Conservation (phyloP, 208 protist species). For the Leptomonas seymouri region DNA sequence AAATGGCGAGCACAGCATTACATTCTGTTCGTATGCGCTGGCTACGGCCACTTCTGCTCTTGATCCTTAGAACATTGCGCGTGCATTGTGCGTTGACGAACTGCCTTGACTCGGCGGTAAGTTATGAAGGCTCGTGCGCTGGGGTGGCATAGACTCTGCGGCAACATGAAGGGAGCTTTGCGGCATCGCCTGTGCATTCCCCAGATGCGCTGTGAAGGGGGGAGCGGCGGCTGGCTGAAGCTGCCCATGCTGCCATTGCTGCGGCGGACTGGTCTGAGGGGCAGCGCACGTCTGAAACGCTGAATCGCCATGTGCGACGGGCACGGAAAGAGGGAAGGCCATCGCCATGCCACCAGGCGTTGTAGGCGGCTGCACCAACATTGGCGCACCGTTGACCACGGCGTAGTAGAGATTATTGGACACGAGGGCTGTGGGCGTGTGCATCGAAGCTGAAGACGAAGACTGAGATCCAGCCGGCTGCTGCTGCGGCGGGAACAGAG, state of each 20-base stretch:
- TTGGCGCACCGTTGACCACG: conserved; percentile 24
- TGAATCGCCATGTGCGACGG: conserved; percentile 8
- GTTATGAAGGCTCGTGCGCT: background rate
- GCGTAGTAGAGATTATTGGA: conserved; percentile 32
- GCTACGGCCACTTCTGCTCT: no score
- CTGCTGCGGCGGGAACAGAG: background rate
- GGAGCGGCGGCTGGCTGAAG: background rate
- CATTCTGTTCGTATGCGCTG: no score
- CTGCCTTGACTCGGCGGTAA: background rate
- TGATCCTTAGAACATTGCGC: background rate
- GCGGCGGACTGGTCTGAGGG: conserved; percentile 5
- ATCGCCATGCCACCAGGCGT: conserved; percentile 21
- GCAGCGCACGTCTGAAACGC: background rate
- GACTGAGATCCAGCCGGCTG: background rate
- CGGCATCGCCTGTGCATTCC: background rate
- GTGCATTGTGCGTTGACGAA: background rate
- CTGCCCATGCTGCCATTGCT: conserved; percentile 1
- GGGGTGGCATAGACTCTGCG: background rate
- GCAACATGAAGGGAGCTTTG: background rate
- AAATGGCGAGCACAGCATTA: no score
- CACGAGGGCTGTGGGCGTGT: background rate
- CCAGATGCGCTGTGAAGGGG: background rate
- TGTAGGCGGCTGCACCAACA: conserved; percentile 26
- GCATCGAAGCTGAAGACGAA: background rate
- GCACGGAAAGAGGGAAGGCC: conserved; percentile 8